Percentiles rank a stretch among this genome's conserved stretches.
phyloP scores from a whole-genome alignment of 148 eudicot genomes.

The Suaeda aralocaspica region DNA sequence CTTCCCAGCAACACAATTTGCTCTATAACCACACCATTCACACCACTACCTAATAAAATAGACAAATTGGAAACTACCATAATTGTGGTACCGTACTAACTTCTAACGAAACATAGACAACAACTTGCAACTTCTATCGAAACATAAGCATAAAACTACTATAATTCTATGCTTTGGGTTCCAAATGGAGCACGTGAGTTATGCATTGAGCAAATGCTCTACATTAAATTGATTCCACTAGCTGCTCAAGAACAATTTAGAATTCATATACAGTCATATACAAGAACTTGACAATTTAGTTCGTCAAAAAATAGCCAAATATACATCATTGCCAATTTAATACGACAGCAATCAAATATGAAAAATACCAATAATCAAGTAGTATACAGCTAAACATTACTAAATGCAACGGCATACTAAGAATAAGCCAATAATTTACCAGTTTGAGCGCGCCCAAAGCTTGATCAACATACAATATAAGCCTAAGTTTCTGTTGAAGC shows the following conservation, averaged over 20 bases:
- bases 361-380: not conserved
- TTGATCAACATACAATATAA: slow-evolving; percentile 77
- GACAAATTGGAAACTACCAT: not conserved
- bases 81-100: not conserved
- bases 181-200: no score
- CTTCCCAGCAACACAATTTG: not conserved
- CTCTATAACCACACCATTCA: slow-evolving; percentile 2
- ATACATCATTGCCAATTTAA: not conserved
- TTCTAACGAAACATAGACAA: no score
- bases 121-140: no score
- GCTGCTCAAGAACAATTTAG: not conserved
- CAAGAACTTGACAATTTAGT: not conserved
- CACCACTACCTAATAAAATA: not conserved
- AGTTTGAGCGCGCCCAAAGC: slow-evolving; percentile 74
- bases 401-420: not conserved
- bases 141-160: no score
- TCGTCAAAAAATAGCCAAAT: not conserved
- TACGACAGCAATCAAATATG: not conserved
- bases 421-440: slow-evolving; percentile 32
- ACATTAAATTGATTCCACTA: not conserved
- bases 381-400: not conserved
- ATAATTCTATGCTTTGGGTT: no score
- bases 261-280: not conserved
- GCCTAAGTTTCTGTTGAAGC: slow-evolving; percentile 68
- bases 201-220: no score